Evolutionary conservation across 192 early-diverging fungal genomes (phyloP).

Genomic region (Umbelopsis sp.): DNA sequence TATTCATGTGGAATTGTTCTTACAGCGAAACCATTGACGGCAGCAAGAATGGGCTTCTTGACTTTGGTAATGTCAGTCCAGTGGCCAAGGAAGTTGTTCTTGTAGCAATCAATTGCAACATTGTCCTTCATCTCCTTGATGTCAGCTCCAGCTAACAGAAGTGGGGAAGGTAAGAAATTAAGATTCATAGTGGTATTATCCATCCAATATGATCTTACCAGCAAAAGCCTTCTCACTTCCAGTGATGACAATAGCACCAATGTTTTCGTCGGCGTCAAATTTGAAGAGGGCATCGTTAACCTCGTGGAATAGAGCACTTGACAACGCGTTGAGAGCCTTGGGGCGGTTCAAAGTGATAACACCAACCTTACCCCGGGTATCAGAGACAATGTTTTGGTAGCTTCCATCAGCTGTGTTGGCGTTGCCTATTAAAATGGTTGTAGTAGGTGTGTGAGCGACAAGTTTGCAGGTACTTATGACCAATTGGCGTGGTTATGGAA

Average conservation of each 20-base stretch:
- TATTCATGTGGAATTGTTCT: conserved; percentile 25
- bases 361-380: conserved; percentile 80
- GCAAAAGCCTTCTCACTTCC: conserved; percentile 97
- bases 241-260: conserved; percentile 94
- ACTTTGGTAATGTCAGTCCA: conserved; percentile 91
- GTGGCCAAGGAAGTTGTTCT: conserved; percentile 88
- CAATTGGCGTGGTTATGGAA: not conserved
- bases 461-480: not conserved
- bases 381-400: conserved; percentile 59
- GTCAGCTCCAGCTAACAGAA: conserved; percentile 81
- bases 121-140: conserved; percentile 98
- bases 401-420: conserved; percentile 11
- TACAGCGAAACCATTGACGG: conserved; percentile 97
- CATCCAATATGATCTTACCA: too few species aligned
- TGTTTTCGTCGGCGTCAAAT: conserved; percentile 72
- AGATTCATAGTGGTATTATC: too few species aligned
- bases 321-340: conserved; percentile 96
- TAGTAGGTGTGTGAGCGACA: too few species aligned
- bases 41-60: conserved; percentile 96
- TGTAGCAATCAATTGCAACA: conserved; percentile 87
- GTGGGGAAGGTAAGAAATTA: not conserved
- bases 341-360: conserved; percentile 91
- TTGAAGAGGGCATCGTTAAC: conserved; percentile 83
- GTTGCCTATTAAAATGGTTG: conserved; percentile 12
- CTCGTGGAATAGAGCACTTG: conserved; percentile 89